Base-by-base conservation (phyloP, 176 grass and related monocot species). In the Dendrocalamus sinicus region DNA sequence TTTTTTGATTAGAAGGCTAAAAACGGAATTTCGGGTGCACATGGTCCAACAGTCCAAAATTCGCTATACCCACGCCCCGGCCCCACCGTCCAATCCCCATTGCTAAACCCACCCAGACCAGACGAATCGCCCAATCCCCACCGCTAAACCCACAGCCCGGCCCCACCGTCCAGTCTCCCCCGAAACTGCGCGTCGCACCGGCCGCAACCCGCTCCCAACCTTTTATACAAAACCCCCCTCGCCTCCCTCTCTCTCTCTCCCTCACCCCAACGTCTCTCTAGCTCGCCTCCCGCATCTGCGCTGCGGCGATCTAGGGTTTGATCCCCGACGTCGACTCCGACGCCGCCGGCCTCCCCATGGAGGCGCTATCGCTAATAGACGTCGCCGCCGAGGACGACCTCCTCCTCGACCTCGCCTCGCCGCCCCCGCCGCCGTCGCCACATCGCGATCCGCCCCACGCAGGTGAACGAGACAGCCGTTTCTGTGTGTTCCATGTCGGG, bases 301-400 rank as follows among this genome's bases (percentile, higher is more conserved):
- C 14, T 30, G 11, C 81, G 65, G 76, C 61, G 64, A 95, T 86
- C 59, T 93, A 88, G 91, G 86, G 76, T 86, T 89, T 45, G 50
- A 40, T 32, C 10, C 4, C 51, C 37, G 12, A 37, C 11, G 12
- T 40, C 17, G 20, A 10, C 32, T 17, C 75, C 79, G 15, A 10
- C 11, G 40, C 1, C 9, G 0, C 26, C 17, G 44, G 12, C 3
- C 43, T 9, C 30, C 3, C 61, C 40, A 94, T 97, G 95, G 95
- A 94, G 81, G 37, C 12, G 61, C 95, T 97, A 1, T 85, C 83
- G 8, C 90, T 94, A 43, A 94, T 97, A 80, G 92, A 97, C 63
- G 77, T 94, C 30, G 50, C 95, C 41, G 44, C 16, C 37, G 95
- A 92, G 86, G 92, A 94, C 63, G 95, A 94, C 35, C 67, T 92